A percentile compares a stretch with the other conserved stretches of the same genome.
These are phyloP conservation scores for Penicillium turbatum DNA, from an alignment of 495 filamentous ascomycete species.

Conservation along the genomic window DNA sequence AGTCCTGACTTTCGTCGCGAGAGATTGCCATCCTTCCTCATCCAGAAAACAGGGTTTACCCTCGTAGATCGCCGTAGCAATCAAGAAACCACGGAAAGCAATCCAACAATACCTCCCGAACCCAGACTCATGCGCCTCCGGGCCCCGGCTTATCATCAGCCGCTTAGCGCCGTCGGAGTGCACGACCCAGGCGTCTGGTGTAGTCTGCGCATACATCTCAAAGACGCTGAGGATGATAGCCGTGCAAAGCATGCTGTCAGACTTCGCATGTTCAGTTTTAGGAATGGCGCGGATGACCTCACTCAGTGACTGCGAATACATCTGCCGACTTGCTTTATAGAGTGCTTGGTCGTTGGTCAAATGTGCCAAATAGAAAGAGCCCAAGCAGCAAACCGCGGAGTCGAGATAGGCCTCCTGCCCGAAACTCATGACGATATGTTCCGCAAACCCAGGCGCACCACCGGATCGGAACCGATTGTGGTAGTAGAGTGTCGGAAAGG, in stretches of 20 bases:
- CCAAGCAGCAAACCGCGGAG: constrained; percentile 29
- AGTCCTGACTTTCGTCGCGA: constrained; percentile 15
- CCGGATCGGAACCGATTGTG: constrained; percentile 32
- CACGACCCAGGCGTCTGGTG: constrained; percentile 28
- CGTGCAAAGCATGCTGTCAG: constrained; percentile 31
- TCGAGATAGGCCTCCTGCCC: constrained; percentile 27
- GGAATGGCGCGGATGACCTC: constrained; percentile 23
- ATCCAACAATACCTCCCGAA: constrained; percentile 29
- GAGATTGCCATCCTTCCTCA: constrained; percentile 26
- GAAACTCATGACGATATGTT: constrained; percentile 23
- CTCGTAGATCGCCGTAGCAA: constrained; percentile 27
- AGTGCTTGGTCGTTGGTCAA: constrained; percentile 23
- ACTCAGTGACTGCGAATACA: constrained; percentile 28
- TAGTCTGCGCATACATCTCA: constrained; percentile 36
- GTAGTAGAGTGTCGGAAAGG: constrained; percentile 32
- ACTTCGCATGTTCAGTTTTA: constrained; percentile 21
- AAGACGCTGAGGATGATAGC: constrained; percentile 36
- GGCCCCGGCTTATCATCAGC: constrained; percentile 29
- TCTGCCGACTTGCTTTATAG: constrained; percentile 23
- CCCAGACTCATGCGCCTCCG: constrained; percentile 16
- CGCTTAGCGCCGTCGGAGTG: constrained; percentile 30
- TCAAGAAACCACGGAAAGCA: constrained; percentile 32
- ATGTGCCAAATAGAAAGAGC: constrained; percentile 28
- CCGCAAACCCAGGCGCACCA: constrained; percentile 21
- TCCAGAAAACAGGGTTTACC: constrained; percentile 33